Conservation (phyloP, 2,329 filamentous ascomycete species). For the Aspergillus felis region DNA sequence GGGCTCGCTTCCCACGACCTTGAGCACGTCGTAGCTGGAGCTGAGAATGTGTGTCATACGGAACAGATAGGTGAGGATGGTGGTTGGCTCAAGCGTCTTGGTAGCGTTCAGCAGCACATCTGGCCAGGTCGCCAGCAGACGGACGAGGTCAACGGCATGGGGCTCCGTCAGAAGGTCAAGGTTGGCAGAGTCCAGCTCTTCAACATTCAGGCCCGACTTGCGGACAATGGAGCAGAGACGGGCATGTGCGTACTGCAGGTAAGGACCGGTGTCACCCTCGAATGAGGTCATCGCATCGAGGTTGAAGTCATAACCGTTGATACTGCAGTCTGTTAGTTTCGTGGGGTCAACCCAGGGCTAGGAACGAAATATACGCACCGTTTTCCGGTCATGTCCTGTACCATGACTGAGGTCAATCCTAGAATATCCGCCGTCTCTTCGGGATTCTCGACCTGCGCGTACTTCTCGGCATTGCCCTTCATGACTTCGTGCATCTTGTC, state of each 20-base stretch:
- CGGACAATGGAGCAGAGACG: conserved; percentile 57
- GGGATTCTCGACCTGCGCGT: conserved; percentile 81
- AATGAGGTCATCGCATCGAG: conserved; percentile 63
- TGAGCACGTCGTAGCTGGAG: conserved; percentile 60
- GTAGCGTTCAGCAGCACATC: conserved; percentile 61
- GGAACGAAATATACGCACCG: conserved; percentile 49
- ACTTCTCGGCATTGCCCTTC: conserved; percentile 86
- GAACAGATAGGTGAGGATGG: conserved; percentile 64
- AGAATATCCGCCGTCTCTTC: conserved; percentile 78
- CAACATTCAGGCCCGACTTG: conserved; percentile 48
- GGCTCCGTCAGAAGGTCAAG: conserved; percentile 58
- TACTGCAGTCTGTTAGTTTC: conserved; percentile 43
- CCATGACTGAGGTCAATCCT: conserved; percentile 94
- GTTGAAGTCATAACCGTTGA: conserved; percentile 64
- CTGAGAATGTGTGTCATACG: conserved; percentile 61
- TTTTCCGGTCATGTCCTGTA: conserved; percentile 97
- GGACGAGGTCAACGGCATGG: conserved; percentile 60
- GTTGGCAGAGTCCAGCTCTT: conserved; percentile 53
- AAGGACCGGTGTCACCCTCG: conserved; percentile 63
- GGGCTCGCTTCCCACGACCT: conserved; percentile 57
- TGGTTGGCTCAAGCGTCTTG: conserved; percentile 64
- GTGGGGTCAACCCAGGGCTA: conserved; percentile 34
- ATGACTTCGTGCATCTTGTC: conserved; percentile 99
- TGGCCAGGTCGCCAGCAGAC: conserved; percentile 61
- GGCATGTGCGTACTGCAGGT: conserved; percentile 62